These are phyloP conservation scores for Podila clonocystis DNA, from an alignment of 192 early-diverging fungal genomes.

Conservation along the genomic window DNA sequence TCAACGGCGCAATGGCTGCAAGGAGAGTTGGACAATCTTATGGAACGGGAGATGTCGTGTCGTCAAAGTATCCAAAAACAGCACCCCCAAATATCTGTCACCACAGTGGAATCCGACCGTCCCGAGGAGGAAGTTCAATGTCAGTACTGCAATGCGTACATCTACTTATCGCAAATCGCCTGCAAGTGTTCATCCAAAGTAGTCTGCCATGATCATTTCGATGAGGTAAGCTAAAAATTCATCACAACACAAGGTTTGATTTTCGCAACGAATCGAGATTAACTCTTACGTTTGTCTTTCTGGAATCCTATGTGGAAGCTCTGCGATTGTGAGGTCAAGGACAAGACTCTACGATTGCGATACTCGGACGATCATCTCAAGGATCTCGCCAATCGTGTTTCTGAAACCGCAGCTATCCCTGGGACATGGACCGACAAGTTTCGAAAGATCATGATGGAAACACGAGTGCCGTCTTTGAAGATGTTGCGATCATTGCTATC, in stretches of 20 bases:
- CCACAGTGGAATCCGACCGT: conserved; percentile 51
- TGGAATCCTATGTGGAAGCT: conserved; percentile 12
- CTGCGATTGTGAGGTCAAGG: conserved; percentile 46
- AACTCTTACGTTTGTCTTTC: neutral
- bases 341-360: conserved; percentile 41
- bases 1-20: conserved; percentile 41
- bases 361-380: conserved; percentile 55
- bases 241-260: too few species aligned
- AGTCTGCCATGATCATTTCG: conserved; percentile 70
- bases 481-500: conserved; percentile 48
- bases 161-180: conserved; percentile 75
- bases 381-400: conserved; percentile 25
- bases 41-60: conserved; percentile 23
- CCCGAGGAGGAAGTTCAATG: conserved; percentile 78
- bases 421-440: conserved; percentile 46
- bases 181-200: conserved; percentile 71
- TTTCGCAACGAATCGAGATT: neutral
- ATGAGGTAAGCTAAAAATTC: conserved; percentile 12
- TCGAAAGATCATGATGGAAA: conserved; percentile 33
- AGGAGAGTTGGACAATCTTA: conserved; percentile 30
- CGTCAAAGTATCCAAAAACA: conserved; percentile 9
- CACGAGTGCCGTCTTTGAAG: conserved; percentile 51
- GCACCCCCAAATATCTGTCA: conserved; percentile 24
- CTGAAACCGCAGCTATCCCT: conserved; percentile 41
- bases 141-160: conserved; percentile 72